Base-by-base conservation (phyloP, 2,329 filamentous ascomycete species). In the Pezicula carpinea region DNA sequence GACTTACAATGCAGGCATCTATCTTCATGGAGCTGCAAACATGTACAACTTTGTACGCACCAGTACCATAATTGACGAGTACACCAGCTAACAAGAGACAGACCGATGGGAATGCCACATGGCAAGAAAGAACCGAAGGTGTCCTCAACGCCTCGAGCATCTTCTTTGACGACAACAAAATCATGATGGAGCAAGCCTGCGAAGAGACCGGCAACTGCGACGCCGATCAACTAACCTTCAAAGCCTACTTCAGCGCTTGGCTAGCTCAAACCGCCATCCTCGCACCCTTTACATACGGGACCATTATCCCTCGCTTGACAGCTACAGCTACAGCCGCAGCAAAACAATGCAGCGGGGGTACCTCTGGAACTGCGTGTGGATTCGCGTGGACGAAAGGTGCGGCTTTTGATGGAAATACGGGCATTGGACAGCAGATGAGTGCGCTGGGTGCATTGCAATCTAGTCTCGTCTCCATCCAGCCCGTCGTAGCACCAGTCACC, bases 391-490 rank as follows among this genome's bases (percentile, higher is more conserved):
- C 73, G 39, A 70, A 74, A 44, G 68, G 64, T n/a, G 69, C 64
- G 1, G 63, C 64, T 7, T 85, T 76, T 64, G 81, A 86, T 60
- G 77, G 79, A 19, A 71, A 70, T 2, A 76, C 72, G 3, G 83
- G 83, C 7, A 75, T 87, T 2, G 84, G 84, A 5, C 82, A 87
- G 62, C 82, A 87, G 64, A 87, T 88, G 83, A 74, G 79, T 1
- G 82, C 79, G 2, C 68, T 87, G 62, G 80, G 86, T 54, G 72
- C 84, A 8, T 75, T 85, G 7, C 73, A 87, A 33, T 73, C 74
- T 23, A 80, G 77, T 51, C 70, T 83, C 62, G 64, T 76, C 64
- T 76, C 75, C n/a, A 74, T 84, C 42, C 59, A 70, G 32, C 66
- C 72, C 5, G 63, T 66, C 11, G 49, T 58, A 2, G 59, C 63